Conservation (phyloP, 768 basidiomycete genomes). For the Rickenella mellea region DNA sequence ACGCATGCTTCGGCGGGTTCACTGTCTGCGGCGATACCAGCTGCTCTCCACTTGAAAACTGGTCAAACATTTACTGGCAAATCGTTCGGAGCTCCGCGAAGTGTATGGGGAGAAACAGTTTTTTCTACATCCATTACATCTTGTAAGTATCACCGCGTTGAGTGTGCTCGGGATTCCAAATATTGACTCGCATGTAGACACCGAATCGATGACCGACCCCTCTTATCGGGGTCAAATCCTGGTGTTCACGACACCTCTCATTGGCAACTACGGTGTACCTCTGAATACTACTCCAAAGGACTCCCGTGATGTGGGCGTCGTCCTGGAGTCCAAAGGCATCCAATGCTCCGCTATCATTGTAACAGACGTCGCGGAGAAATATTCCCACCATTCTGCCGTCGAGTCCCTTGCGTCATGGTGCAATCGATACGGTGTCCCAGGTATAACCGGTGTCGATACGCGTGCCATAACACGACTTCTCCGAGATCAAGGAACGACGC, state of each 20-base stretch:
- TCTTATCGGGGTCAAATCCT: slow-evolving; percentile 97
- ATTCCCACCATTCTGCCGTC: slow-evolving; percentile 89
- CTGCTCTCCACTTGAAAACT: slow-evolving; percentile 83
- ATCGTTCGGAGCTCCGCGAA: slow-evolving; percentile 82
- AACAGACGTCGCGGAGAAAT: slow-evolving; percentile 88
- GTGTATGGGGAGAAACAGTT: slow-evolving; percentile 93
- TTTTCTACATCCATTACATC: slow-evolving; percentile 99
- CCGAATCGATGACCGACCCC: slow-evolving; percentile 99
- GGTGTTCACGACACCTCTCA: slow-evolving; percentile 96
- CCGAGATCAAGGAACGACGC: slow-evolving; percentile 94
- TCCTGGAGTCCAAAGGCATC: slow-evolving; percentile 81
- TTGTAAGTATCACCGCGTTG: slow-evolving; percentile 42
- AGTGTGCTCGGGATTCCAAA: slow-evolving; percentile 1
- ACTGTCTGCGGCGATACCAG: slow-evolving; percentile 46
- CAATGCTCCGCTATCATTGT: slow-evolving; percentile 93
- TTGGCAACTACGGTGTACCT: slow-evolving; percentile 98
- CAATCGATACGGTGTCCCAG: slow-evolving; percentile 79
- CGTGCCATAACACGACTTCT: slow-evolving; percentile 90
- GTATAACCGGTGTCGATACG: slow-evolving; percentile 94
- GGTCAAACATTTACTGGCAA: slow-evolving; percentile 88
- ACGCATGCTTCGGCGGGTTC: slow-evolving; percentile 52
- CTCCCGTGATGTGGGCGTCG: slow-evolving; percentile 70
- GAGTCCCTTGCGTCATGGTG: slow-evolving; percentile 95
- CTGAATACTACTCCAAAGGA: slow-evolving; percentile 64
- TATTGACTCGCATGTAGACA: slow-evolving; percentile 48